These are phyloP conservation scores for Pythium rishiriense DNA, from an alignment of 352 stramenopile species.

Conservation along the genomic window DNA sequence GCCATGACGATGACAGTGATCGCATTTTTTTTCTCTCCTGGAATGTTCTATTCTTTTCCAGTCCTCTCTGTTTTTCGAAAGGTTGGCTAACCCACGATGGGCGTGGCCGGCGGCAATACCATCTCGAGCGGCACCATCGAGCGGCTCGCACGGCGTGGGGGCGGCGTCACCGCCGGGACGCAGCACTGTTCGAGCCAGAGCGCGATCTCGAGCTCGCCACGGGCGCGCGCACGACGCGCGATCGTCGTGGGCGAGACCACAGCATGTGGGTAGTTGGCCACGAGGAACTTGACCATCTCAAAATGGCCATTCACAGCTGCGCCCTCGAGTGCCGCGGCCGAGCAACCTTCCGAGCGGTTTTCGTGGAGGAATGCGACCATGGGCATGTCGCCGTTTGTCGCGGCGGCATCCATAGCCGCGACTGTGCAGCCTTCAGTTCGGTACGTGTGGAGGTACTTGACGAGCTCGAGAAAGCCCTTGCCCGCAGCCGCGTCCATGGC, in stretches of 20 bases:
- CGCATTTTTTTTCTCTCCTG: background rate
- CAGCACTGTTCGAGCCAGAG: slow-evolving; percentile 18
- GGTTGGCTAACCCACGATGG: slow-evolving; percentile 11
- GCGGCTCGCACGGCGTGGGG: background rate
- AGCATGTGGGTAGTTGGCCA: slow-evolving; percentile 32
- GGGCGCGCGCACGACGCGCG: slow-evolving; percentile 5
- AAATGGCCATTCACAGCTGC: slow-evolving; percentile 37
- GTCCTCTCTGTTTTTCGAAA: background rate
- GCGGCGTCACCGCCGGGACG: background rate
- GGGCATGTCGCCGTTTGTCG: slow-evolving; percentile 15
- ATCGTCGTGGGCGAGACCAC: background rate
- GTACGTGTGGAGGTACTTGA: slow-evolving; percentile 37
- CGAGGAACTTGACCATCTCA: slow-evolving; percentile 40
- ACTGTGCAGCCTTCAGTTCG: slow-evolving; percentile 32
- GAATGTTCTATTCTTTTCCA: background rate
- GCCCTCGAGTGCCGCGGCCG: slow-evolving; percentile 21
- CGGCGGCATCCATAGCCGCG: slow-evolving; percentile 36
- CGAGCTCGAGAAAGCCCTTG: slow-evolving; percentile 26
- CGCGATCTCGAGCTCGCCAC: slow-evolving; percentile 23
- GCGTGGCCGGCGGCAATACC: slow-evolving; percentile 11
- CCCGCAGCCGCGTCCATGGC: slow-evolving; percentile 39
- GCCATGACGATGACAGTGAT: background rate
- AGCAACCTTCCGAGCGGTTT: slow-evolving; percentile 20
- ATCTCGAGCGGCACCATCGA: background rate
- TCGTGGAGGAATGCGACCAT: slow-evolving; percentile 16